Percentiles rank a stretch among this genome's conserved stretches.
These are phyloP conservation scores for Chalciporus sphaerocephalus DNA, from an alignment of 768 basidiomycete genomes.

Conservation along the genomic window DNA sequence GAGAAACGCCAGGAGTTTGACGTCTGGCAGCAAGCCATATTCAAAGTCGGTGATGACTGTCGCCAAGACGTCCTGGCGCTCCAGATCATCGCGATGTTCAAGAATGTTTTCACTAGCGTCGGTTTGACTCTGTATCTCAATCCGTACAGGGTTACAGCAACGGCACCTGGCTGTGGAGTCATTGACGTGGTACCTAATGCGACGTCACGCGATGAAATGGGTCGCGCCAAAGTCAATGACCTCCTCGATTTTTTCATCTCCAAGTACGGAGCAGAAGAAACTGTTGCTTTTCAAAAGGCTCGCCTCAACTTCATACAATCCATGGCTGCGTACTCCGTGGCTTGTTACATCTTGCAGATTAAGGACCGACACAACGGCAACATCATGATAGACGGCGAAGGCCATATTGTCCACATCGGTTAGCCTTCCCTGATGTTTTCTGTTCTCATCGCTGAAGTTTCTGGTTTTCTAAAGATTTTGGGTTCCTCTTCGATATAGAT, in stretches of 20 bases:
- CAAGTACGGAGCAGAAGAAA: constrained; percentile 89
- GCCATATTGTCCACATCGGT: constrained; percentile 97
- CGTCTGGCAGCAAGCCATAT: constrained; percentile 96
- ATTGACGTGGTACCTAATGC: constrained; percentile 98
- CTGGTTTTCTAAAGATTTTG: constrained; percentile 70
- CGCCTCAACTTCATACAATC: constrained; percentile 96
- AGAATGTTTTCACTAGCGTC: constrained; percentile 88
- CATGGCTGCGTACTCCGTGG: constrained; percentile 98
- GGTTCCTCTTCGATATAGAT: constrained; percentile 98
- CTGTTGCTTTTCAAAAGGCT: constrained; percentile 85
- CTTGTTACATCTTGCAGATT: constrained; percentile 96
- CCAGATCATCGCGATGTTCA: constrained; percentile 99
- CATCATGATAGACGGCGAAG: constrained; percentile 98
- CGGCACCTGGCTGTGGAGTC: constrained; percentile 93
- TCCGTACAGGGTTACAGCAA: constrained; percentile 96
- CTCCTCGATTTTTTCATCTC: constrained; percentile 90
- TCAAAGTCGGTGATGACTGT: constrained; percentile 99
- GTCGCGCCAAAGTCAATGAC: constrained; percentile 96
- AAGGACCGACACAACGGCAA: constrained; percentile 99
- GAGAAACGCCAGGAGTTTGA: constrained; percentile 69
- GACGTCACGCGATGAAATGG: constrained; percentile 99
- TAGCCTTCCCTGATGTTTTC: constrained; percentile 22
- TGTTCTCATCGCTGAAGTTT: constrained; percentile 6
- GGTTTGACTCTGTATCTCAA: constrained; percentile 89
- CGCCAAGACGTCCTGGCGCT: constrained; percentile 97